These are phyloP conservation scores for Penicillium soppii DNA, from an alignment of 495 filamentous ascomycete genomes.

Conservation along the genomic window DNA sequence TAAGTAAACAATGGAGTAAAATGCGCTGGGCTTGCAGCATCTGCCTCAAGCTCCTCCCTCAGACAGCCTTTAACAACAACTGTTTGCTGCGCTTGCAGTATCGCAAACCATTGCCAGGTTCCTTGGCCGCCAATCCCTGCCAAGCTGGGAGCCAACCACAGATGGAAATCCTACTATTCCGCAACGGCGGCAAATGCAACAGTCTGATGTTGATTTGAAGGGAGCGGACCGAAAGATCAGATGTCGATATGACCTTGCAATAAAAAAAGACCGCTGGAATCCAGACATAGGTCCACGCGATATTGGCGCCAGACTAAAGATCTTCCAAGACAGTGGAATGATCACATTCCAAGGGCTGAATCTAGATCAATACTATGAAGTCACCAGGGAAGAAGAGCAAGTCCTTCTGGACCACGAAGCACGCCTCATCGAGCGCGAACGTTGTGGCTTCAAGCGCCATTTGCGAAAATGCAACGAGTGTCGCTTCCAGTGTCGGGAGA, in stretches of 20 bases:
- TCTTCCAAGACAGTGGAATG: conserved; percentile 3
- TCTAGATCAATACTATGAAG: background rate
- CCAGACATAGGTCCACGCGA: no score
- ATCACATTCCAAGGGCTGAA: background rate
- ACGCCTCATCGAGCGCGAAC: conserved; percentile 3
- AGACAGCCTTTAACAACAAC: conserved; percentile 3
- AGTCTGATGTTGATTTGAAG: background rate
- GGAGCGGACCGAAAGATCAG: background rate
- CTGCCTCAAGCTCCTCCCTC: conserved; percentile 13
- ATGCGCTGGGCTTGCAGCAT: conserved; percentile 14
- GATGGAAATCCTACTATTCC: background rate
- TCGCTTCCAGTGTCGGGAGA: background rate
- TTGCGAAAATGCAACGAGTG: conserved; percentile 19
- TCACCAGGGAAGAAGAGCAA: background rate
- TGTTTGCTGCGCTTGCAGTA: conserved; percentile 8
- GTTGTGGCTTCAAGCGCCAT: conserved; percentile 12
- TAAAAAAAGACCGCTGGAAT: no score
- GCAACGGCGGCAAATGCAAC: background rate
- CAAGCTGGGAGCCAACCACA: conserved; percentile 6
- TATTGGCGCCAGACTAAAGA: background rate
- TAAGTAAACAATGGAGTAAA: conserved; percentile 2
- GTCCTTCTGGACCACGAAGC: conserved; percentile 4
- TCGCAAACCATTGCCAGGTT: conserved; percentile 11
- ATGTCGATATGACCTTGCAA: background rate
- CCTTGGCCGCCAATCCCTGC: background rate